A percentile compares a stretch with the other conserved stretches of the same genome.
These are phyloP conservation scores for Podospora pseudocomata DNA, from an alignment of 495 filamentous ascomycete genomes.

Conservation along the genomic window DNA sequence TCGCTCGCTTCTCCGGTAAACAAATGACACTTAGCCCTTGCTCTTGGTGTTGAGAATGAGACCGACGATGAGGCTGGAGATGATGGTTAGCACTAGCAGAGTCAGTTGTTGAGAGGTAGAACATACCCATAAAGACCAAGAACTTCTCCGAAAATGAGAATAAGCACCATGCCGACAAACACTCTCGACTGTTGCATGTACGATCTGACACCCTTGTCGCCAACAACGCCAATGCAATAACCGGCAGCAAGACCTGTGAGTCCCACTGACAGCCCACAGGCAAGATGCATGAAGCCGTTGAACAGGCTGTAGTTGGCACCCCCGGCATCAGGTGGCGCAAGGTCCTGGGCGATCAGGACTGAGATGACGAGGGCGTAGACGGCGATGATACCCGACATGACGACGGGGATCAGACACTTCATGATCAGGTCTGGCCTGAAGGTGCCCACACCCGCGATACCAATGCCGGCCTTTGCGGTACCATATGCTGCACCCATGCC, in stretches of 20 bases:
- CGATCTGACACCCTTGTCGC: constrained; percentile 86
- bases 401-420: constrained; percentile 96
- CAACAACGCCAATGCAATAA: constrained; percentile 93
- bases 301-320: constrained; percentile 70
- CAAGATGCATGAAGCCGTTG: constrained; percentile 90
- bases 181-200: constrained; percentile 95
- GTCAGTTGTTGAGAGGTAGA: background rate
- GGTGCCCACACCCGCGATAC: constrained; percentile 89
- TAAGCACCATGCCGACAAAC: constrained; percentile 97
- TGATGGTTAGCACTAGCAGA: constrained; percentile 7
- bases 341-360: constrained; percentile 85
- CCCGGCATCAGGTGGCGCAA: constrained; percentile 57
- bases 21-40: constrained; percentile 42
- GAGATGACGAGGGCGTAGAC: constrained; percentile 96
- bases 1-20: background rate
- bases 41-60: constrained; percentile 55
- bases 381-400: constrained; percentile 99
- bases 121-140: constrained; percentile 92
- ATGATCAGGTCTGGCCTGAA: constrained; percentile 95
- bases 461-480: constrained; percentile 94
- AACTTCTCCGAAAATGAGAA: constrained; percentile 98
- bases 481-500: constrained; percentile 93
- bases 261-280: constrained; percentile 85
- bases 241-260: constrained; percentile 92
- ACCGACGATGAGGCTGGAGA: constrained; percentile 44